Evolutionary conservation across 495 filamentous ascomycete species (phyloP).

Genomic region (Cetradonia linearis): DNA sequence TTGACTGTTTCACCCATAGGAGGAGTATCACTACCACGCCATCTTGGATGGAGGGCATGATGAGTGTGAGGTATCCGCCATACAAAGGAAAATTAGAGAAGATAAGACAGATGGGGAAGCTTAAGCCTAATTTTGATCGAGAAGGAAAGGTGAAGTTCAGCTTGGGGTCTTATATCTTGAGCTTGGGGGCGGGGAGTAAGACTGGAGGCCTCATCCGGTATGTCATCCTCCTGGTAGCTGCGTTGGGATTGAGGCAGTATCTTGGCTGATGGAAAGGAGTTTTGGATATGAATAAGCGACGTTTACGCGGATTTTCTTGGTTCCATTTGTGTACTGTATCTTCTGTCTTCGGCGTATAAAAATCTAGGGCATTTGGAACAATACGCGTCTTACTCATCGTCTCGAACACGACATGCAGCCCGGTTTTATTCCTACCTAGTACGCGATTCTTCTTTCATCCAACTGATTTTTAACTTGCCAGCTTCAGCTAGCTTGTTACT

Average conservation of each 20-base stretch:
- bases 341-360: background rate
- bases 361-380: background rate
- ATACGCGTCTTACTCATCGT: no score
- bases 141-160: conserved; percentile 49
- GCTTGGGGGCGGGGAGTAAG: conserved; percentile 37
- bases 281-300: background rate
- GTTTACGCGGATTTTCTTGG: background rate
- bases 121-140: conserved; percentile 76
- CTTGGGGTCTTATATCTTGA: conserved; percentile 38
- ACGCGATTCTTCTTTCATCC: no score
- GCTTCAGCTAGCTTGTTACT: no score
- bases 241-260: conserved; percentile 8
- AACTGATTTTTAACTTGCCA: no score
- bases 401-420: no score
- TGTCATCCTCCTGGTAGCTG: conserved; percentile 25
- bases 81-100: conserved; percentile 52
- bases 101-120: conserved; percentile 42
- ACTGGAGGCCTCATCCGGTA: conserved; percentile 35
- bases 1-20: conserved; percentile 75
- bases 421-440: no score
- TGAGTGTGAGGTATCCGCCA: conserved; percentile 74
- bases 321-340: background rate
- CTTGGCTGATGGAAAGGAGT: background rate
- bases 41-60: conserved; percentile 64
- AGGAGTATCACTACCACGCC: conserved; percentile 68